Base-by-base conservation (phyloP, 2,329 filamentous ascomycete species). In the Tolypocladium amazonense region DNA sequence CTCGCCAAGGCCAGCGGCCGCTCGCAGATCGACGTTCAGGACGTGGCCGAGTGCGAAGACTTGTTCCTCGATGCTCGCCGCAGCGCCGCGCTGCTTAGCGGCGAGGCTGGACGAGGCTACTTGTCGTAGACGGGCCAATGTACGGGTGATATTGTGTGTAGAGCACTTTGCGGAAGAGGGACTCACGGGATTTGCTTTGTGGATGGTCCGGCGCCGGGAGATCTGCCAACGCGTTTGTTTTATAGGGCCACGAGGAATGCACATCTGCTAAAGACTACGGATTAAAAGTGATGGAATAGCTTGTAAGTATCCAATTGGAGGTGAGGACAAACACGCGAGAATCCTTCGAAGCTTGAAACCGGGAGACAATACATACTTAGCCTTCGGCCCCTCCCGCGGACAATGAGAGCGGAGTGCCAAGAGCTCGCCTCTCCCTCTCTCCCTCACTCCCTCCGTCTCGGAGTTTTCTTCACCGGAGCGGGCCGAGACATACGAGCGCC, bases 1-100 rank as follows among this genome's bases (percentile, higher is more conserved):
- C 82, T 97, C 68, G 91, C 93, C 61, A 88, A 90, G 71, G 90
- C 94, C 70, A 90, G 88, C 71, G 89, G 89, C 61, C 86, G 87
- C 68, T 82, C 80, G 63, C 87, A 90, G 70, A 92, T 93, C 69
- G 88, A 92, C 68, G 77, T 89, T 60, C 81, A 85, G 68, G 90
- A 93, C 73, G 85, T 94, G 64, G 83, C 82, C 20, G 90, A 94
- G 76, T 92, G 89, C 72, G 88, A 92, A 72, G 88, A 91, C 69
- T 77, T 94, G 57, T 93, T 94, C 79, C 84, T 93, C 65, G 90
- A 94, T 74, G 88, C 89, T 56, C 86, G 86, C 70, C 84, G 89
- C 66, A 93, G 90, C 73, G 89, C 90, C 63, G 77, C 80, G 62
- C 81, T 92, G 66, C 82, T 92, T 67, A 77, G 74, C 64, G 76